A percentile compares a stretch with the other conserved stretches of the same genome.
Conservation (phyloP, 768 basidiomycete genomes). For the Panaeolus cyanescens region DNA sequence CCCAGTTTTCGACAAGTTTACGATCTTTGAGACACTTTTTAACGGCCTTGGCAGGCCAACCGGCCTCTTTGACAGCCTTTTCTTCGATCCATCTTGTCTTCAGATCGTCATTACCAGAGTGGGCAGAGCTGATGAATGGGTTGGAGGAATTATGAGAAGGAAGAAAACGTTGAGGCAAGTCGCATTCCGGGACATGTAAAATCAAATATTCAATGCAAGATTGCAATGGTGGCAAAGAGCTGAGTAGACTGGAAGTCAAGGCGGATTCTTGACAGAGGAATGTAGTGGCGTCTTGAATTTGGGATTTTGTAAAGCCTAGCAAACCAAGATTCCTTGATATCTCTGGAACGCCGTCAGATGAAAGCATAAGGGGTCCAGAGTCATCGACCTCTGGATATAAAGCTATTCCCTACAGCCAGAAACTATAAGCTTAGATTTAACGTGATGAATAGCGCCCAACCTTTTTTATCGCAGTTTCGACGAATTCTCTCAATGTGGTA, state of each 20-base stretch:
- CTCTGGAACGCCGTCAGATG: slow-evolving; percentile 40
- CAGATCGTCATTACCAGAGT: slow-evolving; percentile 63
- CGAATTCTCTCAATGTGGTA: slow-evolving; percentile 67
- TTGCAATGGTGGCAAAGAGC: slow-evolving; percentile 61
- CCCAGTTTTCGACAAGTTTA: slow-evolving; percentile 47
- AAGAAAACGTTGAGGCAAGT: slow-evolving; percentile 76
- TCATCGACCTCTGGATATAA: slow-evolving; percentile 52
- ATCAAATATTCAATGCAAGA: slow-evolving; percentile 86
- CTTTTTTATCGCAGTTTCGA: slow-evolving; percentile 82
- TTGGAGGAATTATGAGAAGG: slow-evolving; percentile 66
- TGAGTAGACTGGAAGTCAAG: slow-evolving; percentile 63
- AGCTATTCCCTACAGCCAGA: slow-evolving; percentile 43
- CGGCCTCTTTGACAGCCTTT: slow-evolving; percentile 79
- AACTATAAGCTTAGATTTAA: slow-evolving; percentile 3
- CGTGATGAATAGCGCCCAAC: slow-evolving; percentile 31
- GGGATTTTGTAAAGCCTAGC: slow-evolving; percentile 67
- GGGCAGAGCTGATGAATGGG: slow-evolving; percentile 66
- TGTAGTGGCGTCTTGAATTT: slow-evolving; percentile 52
- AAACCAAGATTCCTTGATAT: slow-evolving; percentile 56
- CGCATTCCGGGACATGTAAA: slow-evolving; percentile 83
- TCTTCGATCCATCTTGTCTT: slow-evolving; percentile 81
- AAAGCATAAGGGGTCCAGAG: slow-evolving; percentile 32
- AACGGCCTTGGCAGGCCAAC: slow-evolving; percentile 76
- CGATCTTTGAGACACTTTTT: slow-evolving; percentile 49
- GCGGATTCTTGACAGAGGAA: slow-evolving; percentile 60